Evolutionary conservation across 78 protist species (phyloP).

Genomic region (Speleostelium caveatum): DNA sequence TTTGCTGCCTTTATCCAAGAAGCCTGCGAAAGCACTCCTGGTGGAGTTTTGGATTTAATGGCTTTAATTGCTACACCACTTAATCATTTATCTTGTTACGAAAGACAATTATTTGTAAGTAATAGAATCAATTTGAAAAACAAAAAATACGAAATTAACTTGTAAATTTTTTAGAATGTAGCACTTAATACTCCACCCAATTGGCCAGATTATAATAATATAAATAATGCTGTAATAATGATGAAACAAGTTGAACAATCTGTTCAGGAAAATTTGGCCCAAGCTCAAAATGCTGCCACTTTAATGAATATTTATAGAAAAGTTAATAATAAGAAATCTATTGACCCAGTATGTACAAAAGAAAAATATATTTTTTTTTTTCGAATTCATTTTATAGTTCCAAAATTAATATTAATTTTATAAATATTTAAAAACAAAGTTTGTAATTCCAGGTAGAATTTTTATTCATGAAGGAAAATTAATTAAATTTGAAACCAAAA

Average conservation of each 20-base stretch:
- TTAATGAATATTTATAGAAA: conserved; percentile 54
- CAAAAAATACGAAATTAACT: neutral
- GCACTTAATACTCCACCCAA: conserved; percentile 28
- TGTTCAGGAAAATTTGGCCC: conserved; percentile 47
- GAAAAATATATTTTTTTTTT: neutral
- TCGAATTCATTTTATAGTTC: neutral
- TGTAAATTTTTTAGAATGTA: neutral
- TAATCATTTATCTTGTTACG: conserved; percentile 58
- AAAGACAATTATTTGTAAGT: conserved; percentile 63
- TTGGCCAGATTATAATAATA: conserved; percentile 71
- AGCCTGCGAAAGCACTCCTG: conserved; percentile 57
- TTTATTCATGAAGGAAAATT: conserved; percentile 71
- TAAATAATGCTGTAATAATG: conserved; percentile 63
- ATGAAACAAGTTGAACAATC: conserved; percentile 71
- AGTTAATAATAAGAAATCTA: conserved; percentile 47
- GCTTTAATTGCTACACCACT: conserved; percentile 66
- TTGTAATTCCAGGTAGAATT: conserved; percentile 59
- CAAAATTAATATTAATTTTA: neutral
- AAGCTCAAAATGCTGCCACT: conserved; percentile 70
- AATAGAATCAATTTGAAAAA: no score
- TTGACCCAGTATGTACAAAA: conserved; percentile 52
- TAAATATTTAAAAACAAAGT: conserved; percentile 3
- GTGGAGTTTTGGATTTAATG: conserved; percentile 64
- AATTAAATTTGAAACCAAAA: conserved; percentile 52
- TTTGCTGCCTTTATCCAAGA: conserved; percentile 27